Evolutionary conservation across 2,329 filamentous ascomycete species (phyloP), one percentile per base, ranked within the genome.

Genomic region (Alternaria consortialis): DNA sequence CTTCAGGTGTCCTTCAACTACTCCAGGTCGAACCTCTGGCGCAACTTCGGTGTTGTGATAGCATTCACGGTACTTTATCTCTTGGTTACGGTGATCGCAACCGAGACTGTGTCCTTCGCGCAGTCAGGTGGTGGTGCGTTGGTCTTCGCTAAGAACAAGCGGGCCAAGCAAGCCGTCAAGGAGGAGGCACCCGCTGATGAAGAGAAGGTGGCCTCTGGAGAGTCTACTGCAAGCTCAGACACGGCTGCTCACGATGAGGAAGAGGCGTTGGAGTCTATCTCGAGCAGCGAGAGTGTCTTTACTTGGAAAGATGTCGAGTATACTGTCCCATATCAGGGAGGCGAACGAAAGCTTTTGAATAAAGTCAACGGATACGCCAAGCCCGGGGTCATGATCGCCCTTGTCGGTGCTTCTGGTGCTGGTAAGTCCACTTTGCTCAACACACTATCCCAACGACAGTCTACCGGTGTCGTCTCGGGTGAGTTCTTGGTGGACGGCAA

Each of bases 361-460:
- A 84, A 88, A 5, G 87, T 95, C 60, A 89, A 84, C 58, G 92
- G 92, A 1, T 94, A 91, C 67, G 91, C 88, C 1, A 93, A 93
- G 71, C 92, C 92, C 1, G 92, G 92, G 17, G 80, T 90, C 17
- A 89, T 96, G 86, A 88, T 92, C 43, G 92, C 92, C 0, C 81
- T 96, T 1, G 92, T 95, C 84, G 93, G 93, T 55, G 91, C 90
- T 2, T 92, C 90, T 0, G 90, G 90, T 1, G 92, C 93, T 8
- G 93, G 92, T 12, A 96, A 96, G 80, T 94, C 91, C 0, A 95
- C 92, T 0, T 81, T 96, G 0, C 83, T 96, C 17, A 93, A 95
- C 76, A 92, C 90, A 0, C 79, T 91, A 2, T 88, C 91, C 0
- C 91, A 94, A 71, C 86, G 92, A 3, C 89, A 93, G 74, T 88